Percentiles rank a stretch among this genome's conserved stretches.
phyloP scores from a whole-genome alignment of 495 filamentous ascomycete genomes.

The Neurospora tetraspora region DNA sequence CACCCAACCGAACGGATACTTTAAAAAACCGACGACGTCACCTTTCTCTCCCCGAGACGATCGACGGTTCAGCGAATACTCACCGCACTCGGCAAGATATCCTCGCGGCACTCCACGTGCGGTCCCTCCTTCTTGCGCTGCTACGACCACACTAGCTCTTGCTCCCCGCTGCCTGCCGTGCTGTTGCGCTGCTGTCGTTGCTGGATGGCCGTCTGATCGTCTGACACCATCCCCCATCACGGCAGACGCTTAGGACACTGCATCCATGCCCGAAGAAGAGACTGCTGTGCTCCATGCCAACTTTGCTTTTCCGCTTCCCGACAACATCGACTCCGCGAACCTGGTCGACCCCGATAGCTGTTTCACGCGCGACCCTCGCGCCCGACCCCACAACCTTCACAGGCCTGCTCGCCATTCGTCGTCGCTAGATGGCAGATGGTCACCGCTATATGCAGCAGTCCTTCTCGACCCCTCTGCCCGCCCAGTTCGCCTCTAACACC shows the following conservation, averaged over 20 bases:
- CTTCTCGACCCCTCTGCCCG: slow-evolving; percentile 17
- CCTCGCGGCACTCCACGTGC: background rate
- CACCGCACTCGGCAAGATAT: background rate
- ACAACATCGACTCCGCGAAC: slow-evolving; percentile 6
- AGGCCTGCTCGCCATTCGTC: slow-evolving; percentile 4
- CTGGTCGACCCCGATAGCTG: slow-evolving; percentile 3
- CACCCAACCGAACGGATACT: background rate
- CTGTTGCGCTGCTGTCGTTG: slow-evolving; percentile 2
- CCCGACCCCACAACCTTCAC: slow-evolving; percentile 4
- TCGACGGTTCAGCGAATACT: background rate
- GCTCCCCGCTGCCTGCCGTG: background rate
- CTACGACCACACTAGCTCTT: background rate
- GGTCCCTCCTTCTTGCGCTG: background rate
- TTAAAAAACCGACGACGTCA: background rate
- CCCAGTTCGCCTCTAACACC: slow-evolving; percentile 14
- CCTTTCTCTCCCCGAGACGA: background rate
- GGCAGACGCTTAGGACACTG: slow-evolving; percentile 15
- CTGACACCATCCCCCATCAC: slow-evolving; percentile 3
- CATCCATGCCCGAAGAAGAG: slow-evolving; percentile 25
- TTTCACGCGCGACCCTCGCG: slow-evolving; percentile 4
- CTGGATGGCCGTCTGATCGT: slow-evolving; percentile 22
- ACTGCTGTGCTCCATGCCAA: slow-evolving; percentile 22
- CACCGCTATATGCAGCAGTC: slow-evolving; percentile 62
- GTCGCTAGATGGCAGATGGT: slow-evolving; percentile 73
- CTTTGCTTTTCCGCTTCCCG: slow-evolving; percentile 10